phyloP scores from a whole-genome alignment of 1,284 basidiomycete genomes.

The Takashimella koratensis region DNA sequence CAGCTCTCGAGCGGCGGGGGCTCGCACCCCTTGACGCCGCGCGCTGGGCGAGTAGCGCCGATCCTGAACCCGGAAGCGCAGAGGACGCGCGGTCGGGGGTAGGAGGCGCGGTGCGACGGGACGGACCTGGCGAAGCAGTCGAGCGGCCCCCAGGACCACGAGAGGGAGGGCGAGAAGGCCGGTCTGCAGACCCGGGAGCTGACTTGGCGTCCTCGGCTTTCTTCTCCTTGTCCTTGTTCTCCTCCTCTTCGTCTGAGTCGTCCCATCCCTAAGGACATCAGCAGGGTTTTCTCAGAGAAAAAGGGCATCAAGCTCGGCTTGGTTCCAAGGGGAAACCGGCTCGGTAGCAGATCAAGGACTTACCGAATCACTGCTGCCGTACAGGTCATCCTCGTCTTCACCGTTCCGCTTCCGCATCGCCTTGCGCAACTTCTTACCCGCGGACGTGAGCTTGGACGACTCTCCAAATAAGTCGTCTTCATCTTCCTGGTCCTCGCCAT shows the following conservation, averaged over 20 bases:
- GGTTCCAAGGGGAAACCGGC: too few species aligned
- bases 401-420: constrained; percentile 34
- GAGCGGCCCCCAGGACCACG: constrained; percentile 22
- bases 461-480: constrained; percentile 34
- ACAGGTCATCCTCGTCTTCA: constrained; percentile 14
- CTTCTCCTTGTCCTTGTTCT: constrained; percentile 25
- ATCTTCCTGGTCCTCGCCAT: constrained; percentile 26
- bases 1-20: constrained; percentile 18
- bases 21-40: constrained; percentile 33
- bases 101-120: constrained; percentile 13
- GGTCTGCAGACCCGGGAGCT: constrained; percentile 13
- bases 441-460: constrained; percentile 23
- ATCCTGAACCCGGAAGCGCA: constrained; percentile 35
- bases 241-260: constrained; percentile 19
- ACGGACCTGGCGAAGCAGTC: constrained; percentile 25
- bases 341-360: too few species aligned
- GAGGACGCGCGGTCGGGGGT: constrained; percentile 30
- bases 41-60: constrained; percentile 38
- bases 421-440: constrained; percentile 34
- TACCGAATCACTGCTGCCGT: constrained; percentile 6
- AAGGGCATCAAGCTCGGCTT: background rate
- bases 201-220: constrained; percentile 12
- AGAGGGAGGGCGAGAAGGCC: constrained; percentile 26
- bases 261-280: constrained; percentile 7
- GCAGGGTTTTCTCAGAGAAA: background rate